Percentiles rank a stretch among this genome's conserved stretches.
phyloP scores from a whole-genome alignment of 345 rosid genomes.

The Gossypium ekmanianum region DNA sequence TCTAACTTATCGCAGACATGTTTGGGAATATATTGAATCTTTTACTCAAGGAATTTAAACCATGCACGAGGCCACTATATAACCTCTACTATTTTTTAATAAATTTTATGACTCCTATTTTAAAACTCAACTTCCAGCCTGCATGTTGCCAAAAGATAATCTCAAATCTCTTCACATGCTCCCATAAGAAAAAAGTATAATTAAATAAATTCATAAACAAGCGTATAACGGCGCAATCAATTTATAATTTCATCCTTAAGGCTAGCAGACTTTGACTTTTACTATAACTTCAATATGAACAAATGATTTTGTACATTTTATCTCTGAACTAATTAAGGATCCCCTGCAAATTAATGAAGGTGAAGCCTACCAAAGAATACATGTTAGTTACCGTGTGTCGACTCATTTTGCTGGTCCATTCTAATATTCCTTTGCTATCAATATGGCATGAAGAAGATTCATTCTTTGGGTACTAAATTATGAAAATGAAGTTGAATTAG shows the following conservation, averaged over 20 bases:
- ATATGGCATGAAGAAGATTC: neutral
- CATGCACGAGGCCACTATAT: conserved; percentile 18
- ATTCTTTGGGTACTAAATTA: too few species aligned
- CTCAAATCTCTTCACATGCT: conserved; percentile 17
- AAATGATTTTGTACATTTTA: too few species aligned
- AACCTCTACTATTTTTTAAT: neutral
- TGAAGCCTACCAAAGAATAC: neutral
- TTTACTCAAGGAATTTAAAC: neutral
- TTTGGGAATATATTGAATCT: neutral
- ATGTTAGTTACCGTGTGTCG: too few species aligned
- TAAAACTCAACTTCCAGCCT: neutral
- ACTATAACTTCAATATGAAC: too few species aligned
- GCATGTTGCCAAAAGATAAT: neutral
- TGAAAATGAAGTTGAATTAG: too few species aligned
- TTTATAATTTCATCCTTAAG: neutral
- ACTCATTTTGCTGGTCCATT: neutral
- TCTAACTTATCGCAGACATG: conserved; percentile 5
- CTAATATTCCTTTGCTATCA: neutral
- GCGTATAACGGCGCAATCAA: neutral
- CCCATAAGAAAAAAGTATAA: conserved; percentile 4
- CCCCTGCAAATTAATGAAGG: neutral
- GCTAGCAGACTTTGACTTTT: too few species aligned
- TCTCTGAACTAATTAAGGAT: neutral
- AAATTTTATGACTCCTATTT: neutral
- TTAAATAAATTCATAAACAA: neutral